Conservation (phyloP, 129 eudicot species). For the Helianthus annuus region DNA sequence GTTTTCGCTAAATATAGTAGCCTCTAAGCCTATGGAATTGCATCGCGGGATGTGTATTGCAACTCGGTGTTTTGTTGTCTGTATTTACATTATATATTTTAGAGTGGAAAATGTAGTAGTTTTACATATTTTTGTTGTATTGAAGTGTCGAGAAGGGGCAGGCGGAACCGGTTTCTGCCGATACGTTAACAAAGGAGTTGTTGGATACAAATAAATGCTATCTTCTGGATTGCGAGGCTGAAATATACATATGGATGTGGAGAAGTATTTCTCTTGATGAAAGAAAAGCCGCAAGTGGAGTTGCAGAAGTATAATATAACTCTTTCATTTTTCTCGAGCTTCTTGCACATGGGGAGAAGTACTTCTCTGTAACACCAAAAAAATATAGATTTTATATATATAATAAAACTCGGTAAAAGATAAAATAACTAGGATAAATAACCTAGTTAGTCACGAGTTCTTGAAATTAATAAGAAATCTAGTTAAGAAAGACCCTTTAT, state of each 20-base stretch:
- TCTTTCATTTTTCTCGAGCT: not conserved
- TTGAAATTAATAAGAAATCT: no score
- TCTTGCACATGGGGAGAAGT: no score
- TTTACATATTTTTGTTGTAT: conserved; percentile 8
- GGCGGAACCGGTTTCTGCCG: conserved; percentile 46
- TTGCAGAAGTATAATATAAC: conserved; percentile 57
- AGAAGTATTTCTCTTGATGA: conserved; percentile 65
- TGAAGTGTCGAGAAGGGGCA: conserved; percentile 68
- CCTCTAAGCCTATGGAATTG: no score
- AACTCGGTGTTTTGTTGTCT: no score
- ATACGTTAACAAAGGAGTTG: conserved; percentile 55
- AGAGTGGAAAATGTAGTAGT: not conserved
- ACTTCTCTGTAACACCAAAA: no score
- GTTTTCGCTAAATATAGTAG: no score
- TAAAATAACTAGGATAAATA: no score
- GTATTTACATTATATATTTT: not conserved
- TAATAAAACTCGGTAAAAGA: no score
- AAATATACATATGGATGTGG: conserved; percentile 76
- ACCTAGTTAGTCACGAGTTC: no score
- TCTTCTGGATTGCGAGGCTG: conserved; percentile 54
- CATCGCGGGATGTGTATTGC: no score
- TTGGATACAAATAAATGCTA: conserved; percentile 60
- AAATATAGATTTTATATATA: no score
- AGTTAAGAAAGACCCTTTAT: no score
- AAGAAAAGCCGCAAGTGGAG: conserved; percentile 68